Evolutionary conservation across 306 rosid species (phyloP).

Genomic region (Quercus mongolica): DNA sequence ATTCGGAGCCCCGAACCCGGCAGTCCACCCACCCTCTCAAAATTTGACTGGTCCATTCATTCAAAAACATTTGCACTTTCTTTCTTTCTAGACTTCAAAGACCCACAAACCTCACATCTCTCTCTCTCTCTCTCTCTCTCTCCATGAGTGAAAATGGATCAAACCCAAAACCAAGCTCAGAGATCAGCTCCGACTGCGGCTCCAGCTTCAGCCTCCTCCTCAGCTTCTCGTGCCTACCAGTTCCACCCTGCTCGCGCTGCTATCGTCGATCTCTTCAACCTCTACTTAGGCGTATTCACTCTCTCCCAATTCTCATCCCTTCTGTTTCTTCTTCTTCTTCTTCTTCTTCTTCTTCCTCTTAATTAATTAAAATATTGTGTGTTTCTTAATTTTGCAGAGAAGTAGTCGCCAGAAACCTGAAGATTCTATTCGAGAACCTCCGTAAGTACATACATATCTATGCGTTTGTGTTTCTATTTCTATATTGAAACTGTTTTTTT

Average conservation of each 20-base stretch:
- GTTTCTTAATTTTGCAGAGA: constrained; percentile 35
- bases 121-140: background rate
- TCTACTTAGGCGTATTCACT: constrained; percentile 68
- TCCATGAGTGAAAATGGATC: constrained; percentile 56
- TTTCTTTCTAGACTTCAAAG: too few relatives aligned
- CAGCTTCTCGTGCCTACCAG: constrained; percentile 60
- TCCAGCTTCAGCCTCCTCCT: constrained; percentile 7
- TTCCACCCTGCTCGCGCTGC: constrained; percentile 81
- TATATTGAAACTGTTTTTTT: background rate
- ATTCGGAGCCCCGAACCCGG: too few relatives aligned
- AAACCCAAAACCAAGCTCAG: constrained; percentile 68
- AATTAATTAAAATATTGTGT: background rate
- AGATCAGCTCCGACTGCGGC: constrained; percentile 42
- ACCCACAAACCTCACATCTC: too few relatives aligned
- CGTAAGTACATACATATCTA: constrained; percentile 36
- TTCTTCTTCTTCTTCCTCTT: background rate
- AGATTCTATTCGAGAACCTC: constrained; percentile 62
- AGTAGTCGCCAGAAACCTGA: constrained; percentile 59
- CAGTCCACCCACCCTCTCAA: too few relatives aligned
- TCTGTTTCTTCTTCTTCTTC: background rate
- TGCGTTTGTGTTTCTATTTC: too few relatives aligned
- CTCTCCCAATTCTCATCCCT: background rate
- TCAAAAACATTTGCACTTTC: too few relatives aligned
- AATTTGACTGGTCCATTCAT: too few relatives aligned
- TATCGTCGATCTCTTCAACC: constrained; percentile 82